phyloP scores from a whole-genome alignment of 345 rosid species.

The Aethionema arabicum region DNA sequence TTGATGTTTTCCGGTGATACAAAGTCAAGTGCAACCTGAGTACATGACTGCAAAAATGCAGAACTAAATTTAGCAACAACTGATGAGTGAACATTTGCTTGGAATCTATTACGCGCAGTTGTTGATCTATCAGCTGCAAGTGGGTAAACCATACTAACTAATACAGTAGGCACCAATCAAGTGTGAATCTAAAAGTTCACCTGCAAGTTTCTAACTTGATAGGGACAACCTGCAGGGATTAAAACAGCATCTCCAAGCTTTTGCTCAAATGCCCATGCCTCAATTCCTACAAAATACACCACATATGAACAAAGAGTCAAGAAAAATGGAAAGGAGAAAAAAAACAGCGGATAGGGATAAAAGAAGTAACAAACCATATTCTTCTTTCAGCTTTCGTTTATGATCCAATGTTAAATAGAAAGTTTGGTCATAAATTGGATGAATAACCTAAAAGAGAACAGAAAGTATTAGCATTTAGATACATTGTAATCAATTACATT shows the following conservation, averaged over 20 bases:
- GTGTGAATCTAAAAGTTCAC: background rate
- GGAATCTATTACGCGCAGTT: no score
- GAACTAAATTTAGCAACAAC: background rate
- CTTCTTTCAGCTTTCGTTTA: slow-evolving; percentile 58
- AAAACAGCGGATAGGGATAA: no score
- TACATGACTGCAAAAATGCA: slow-evolving; percentile 42
- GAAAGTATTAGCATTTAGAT: background rate
- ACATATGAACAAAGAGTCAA: background rate
- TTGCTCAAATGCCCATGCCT: slow-evolving; percentile 13
- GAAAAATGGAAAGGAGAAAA: background rate
- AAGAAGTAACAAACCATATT: slow-evolving; percentile 45
- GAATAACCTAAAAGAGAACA: slow-evolving; percentile 43
- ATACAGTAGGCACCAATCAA: no score
- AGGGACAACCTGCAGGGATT: slow-evolving; percentile 8
- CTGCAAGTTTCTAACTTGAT: slow-evolving; percentile 14
- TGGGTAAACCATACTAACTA: no score
- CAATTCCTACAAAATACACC: background rate
- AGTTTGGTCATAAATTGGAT: slow-evolving; percentile 63
- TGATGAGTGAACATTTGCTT: background rate
- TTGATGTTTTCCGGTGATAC: slow-evolving; percentile 50
- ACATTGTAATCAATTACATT: no score
- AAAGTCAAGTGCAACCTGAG: slow-evolving; percentile 51
- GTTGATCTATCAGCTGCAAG: no score
- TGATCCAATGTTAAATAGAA: slow-evolving; percentile 55
- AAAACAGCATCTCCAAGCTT: slow-evolving; percentile 14